These are phyloP conservation scores for Sporothrix variecibatus DNA, from an alignment of 2,329 filamentous ascomycete genomes.

Conservation along the genomic window DNA sequence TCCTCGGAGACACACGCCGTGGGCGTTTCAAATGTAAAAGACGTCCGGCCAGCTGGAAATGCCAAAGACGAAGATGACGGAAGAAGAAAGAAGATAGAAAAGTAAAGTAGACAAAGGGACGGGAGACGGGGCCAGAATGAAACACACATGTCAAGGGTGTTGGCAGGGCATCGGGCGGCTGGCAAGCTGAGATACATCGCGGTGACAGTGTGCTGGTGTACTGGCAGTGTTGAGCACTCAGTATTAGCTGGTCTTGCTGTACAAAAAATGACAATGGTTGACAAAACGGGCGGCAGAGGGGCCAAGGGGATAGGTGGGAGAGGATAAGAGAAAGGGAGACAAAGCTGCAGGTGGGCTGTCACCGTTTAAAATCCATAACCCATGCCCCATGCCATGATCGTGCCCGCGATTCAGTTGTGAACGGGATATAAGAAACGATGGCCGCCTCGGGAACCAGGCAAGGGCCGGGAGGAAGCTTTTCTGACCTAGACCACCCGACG, in stretches of 20 bases:
- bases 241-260: neutral
- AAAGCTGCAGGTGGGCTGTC: neutral
- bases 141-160: conserved; percentile 1
- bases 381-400: neutral
- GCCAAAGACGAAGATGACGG: neutral
- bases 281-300: neutral
- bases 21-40: neutral
- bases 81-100: neutral
- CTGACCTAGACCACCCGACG: conserved; percentile 20
- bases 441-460: conserved; percentile 22
- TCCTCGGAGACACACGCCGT: neutral
- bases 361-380: neutral
- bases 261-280: neutral
- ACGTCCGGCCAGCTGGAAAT: neutral
- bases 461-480: conserved; percentile 25
- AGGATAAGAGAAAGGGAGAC: neutral
- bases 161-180: neutral
- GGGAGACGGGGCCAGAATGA: neutral
- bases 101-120: neutral
- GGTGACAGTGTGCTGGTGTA: neutral
- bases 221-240: neutral
- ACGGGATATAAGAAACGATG: neutral
- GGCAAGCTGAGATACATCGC: neutral
- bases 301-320: neutral
- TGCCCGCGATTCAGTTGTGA: neutral